Evolutionary conservation across 441 rosid genomes (phyloP).

Genomic region (Kokia cookei): DNA sequence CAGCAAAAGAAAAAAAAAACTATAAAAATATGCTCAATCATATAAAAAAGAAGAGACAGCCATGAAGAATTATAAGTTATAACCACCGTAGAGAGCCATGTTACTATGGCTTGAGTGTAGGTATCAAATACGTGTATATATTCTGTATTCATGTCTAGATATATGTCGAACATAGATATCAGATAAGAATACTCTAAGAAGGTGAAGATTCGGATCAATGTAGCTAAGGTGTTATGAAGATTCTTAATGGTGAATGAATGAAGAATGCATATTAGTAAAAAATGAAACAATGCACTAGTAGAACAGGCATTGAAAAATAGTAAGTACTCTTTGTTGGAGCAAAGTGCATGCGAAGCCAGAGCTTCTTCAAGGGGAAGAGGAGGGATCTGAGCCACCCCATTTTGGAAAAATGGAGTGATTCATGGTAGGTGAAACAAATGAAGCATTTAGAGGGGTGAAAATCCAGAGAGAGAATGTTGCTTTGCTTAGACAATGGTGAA

Average conservation of each 20-base stretch:
- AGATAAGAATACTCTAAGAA: too few species aligned
- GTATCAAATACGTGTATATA: too few species aligned
- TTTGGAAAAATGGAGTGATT: slow-evolving; percentile 24
- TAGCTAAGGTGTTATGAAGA: background rate
- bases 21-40: background rate
- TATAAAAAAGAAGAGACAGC: background rate
- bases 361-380: slow-evolving; percentile 81
- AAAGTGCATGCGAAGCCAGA: slow-evolving; percentile 67
- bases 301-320: background rate
- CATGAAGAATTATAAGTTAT: background rate
- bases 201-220: background rate
- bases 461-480: slow-evolving; percentile 4
- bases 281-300: background rate
- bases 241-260: background rate
- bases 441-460: background rate
- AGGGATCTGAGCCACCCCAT: slow-evolving; percentile 82
- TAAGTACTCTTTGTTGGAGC: slow-evolving; percentile 56
- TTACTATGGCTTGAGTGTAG: too few species aligned
- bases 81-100: too few species aligned
- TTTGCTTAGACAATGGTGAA: slow-evolving; percentile 38
- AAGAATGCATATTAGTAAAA: background rate
- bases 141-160: too few species aligned
- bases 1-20: background rate
- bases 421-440: slow-evolving; percentile 16
- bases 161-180: too few species aligned